Base-by-base conservation (phyloP, 2,329 filamentous ascomycete species). In the Pseudopithomyces chartarum region DNA sequence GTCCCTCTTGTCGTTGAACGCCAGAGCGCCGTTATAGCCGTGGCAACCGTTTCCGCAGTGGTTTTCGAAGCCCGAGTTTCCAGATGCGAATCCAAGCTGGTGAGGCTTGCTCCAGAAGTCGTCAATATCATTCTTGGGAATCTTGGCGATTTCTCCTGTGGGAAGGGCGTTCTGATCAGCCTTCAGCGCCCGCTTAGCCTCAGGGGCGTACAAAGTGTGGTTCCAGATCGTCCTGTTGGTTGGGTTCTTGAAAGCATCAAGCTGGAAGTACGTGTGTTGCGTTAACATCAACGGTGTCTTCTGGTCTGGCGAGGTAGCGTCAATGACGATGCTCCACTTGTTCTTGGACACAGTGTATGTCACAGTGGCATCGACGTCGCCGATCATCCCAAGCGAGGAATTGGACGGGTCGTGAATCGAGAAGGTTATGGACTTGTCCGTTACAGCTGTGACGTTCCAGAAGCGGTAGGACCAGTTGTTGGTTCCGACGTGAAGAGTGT, bases 251-350 rank as follows among this genome's bases (percentile, higher is more conserved):
- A 71, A 73, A 5, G 68, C 71, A 58, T 73, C 71, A 15, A 73
- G 69, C 58, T 73, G 70, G 60, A 73, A 73, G 59, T 73, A 73
- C 7, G 71, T 73, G 55, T 73, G 71, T 58, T 73, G 71, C 6
- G 71, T 73, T 46, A 70, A 61, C 68, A 69, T 69, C 40, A 73
- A 62, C 2, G 70, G 70, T 10, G 68, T 73, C 63, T 62, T 69
- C 4, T 54, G 52, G 22, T 72, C 65, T 1, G 63, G 65, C 1
- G 71, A 73, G 10, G 57, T 55, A 11, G 71, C 71, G 47, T 71
- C 66, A 55, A 73, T 73, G 43, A 54, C 56, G 22, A 73, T 73
- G 46, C 61, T 66, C 71, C 71, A 73, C 44, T 64, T 73, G 61
- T 73, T 71, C 62, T 67, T 66, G 29, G 60, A 61, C 4, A 73